Evolutionary conservation across 352 stramenopile species (phyloP).

Genomic region (Globisporangium uncinulatum): DNA sequence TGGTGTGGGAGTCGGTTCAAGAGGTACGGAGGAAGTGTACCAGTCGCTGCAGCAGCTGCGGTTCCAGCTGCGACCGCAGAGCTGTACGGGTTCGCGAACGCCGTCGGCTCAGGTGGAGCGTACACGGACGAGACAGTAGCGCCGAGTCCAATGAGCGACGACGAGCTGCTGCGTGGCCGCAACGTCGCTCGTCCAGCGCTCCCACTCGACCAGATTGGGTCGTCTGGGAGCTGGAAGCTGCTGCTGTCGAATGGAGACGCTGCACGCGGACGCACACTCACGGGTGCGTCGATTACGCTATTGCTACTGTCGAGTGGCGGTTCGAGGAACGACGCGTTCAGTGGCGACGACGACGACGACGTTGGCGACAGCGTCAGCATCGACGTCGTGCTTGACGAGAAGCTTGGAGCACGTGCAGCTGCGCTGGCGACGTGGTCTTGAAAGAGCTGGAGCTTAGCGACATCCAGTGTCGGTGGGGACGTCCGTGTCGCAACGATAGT

Average conservation of each 20-base stretch:
- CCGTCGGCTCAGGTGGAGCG: not conserved
- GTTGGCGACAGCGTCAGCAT: constrained; percentile 57
- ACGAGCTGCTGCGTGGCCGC: constrained; percentile 34
- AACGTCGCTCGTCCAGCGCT: not conserved
- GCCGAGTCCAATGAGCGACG: constrained; percentile 23
- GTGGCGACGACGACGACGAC: constrained; percentile 55
- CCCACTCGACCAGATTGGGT: constrained; percentile 4
- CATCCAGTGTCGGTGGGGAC: constrained; percentile 46
- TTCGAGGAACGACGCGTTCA: constrained; percentile 58
- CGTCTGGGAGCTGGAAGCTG: constrained; percentile 3
- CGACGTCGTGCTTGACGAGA: constrained; percentile 53
- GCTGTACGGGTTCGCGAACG: constrained; percentile 13
- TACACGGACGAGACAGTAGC: not conserved
- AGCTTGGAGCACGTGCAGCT: constrained; percentile 32
- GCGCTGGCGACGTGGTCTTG: constrained; percentile 35
- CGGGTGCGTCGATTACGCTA: not conserved
- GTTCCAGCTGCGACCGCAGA: not conserved
- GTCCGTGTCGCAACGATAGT: constrained; percentile 42
- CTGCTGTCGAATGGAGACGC: constrained; percentile 21
- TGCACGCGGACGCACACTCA: constrained; percentile 5
- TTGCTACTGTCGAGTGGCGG: not conserved
- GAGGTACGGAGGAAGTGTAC: constrained; percentile 13
- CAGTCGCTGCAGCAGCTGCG: not conserved
- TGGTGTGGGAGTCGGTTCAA: constrained; percentile 18
- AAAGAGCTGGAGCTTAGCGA: constrained; percentile 60